Percentiles rank a stretch among this genome's conserved stretches.
These are phyloP conservation scores for Trichoderma sp. DNA, from an alignment of 2,329 filamentous ascomycete genomes.

Conservation along the genomic window DNA sequence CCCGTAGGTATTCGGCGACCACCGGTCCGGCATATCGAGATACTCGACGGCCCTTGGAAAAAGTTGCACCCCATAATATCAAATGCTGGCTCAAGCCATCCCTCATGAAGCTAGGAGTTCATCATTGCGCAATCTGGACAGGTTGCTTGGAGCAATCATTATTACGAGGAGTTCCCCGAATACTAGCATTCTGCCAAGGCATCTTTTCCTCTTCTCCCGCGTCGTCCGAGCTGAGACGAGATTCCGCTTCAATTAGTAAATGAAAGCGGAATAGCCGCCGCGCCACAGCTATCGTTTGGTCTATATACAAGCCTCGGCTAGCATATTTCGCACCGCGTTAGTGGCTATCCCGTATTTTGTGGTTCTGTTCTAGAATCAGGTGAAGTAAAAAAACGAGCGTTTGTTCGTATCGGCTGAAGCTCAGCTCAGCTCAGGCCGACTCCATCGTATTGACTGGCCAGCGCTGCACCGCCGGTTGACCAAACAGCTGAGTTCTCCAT, in stretches of 20 bases:
- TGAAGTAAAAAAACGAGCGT: neutral
- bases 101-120: neutral
- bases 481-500: conserved; percentile 5
- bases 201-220: neutral
- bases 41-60: neutral
- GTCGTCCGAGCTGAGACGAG: neutral
- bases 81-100: neutral
- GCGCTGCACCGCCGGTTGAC: neutral
- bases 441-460: conserved; percentile 9
- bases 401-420: conserved; percentile 15
- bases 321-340: neutral
- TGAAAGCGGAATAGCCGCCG: conserved; percentile 1
- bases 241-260: neutral
- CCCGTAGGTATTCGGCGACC: neutral
- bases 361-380: conserved; percentile 19
- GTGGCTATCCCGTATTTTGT: conserved; percentile 8
- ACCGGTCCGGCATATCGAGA: neutral
- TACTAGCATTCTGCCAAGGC: neutral
- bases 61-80: neutral
- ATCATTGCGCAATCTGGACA: neutral
- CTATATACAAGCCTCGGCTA: conserved; percentile 3
- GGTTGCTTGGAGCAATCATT: neutral
- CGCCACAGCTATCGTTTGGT: conserved; percentile 3
- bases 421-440: conserved; percentile 21
- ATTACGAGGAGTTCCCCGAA: neutral